Percentiles rank a stretch among this genome's conserved stretches.
These are phyloP conservation scores for Rhizopogon vinicolor DNA, from an alignment of 768 basidiomycete genomes.

Conservation along the genomic window DNA sequence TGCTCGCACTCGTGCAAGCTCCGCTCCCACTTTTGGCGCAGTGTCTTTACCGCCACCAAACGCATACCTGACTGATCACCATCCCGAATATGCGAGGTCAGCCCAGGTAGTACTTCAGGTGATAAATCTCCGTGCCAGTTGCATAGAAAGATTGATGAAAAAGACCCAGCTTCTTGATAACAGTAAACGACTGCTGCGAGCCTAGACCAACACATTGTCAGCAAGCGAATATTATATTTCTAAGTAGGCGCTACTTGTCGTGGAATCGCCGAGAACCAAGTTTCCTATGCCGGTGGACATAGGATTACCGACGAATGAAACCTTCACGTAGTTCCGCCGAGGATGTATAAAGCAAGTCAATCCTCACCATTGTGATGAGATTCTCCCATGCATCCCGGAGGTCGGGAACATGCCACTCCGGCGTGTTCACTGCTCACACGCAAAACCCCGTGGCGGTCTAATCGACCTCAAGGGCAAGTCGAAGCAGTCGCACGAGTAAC, in stretches of 20 bases:
- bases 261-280: constrained; percentile 68
- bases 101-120: constrained; percentile 68
- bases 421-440: no score
- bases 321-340: constrained; percentile 23
- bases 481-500: no score
- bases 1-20: constrained; percentile 97
- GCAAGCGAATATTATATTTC: constrained; percentile 3
- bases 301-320: constrained; percentile 63
- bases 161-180: constrained; percentile 94
- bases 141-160: constrained; percentile 97
- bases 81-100: constrained; percentile 35
- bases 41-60: constrained; percentile 94
- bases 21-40: constrained; percentile 97
- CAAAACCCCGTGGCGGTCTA: no score
- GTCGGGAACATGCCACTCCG: no score
- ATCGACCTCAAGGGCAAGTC: no score
- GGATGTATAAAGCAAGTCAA: no score
- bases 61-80: constrained; percentile 87
- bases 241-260: constrained; percentile 53
- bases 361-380: no score
- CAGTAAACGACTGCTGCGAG: constrained; percentile 85
- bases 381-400: no score
- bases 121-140: constrained; percentile 87
- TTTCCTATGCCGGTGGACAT: constrained; percentile 64
- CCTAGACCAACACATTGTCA: constrained; percentile 37